Conservation (phyloP, 257 asterid genomes). For the Capsicum pubescens region DNA sequence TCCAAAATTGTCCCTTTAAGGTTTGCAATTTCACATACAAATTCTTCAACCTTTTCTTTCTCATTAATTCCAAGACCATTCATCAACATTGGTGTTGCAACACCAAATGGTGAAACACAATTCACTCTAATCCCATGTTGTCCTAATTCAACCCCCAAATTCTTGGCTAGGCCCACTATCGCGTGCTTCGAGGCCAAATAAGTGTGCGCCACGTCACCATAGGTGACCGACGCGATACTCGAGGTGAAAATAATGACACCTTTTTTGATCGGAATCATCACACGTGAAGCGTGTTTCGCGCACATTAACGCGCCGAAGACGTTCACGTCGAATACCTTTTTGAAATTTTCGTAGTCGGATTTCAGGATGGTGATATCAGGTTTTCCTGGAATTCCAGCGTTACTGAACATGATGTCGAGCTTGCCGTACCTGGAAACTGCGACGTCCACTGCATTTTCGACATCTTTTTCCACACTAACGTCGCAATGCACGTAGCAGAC, state of each 20-base stretch:
- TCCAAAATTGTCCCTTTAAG: slow-evolving; percentile 34
- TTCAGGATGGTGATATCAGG: not conserved
- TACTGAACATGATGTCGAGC: slow-evolving; percentile 44
- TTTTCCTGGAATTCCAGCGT: slow-evolving; percentile 36
- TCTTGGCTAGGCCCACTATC: slow-evolving; percentile 34
- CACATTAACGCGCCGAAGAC: slow-evolving; percentile 39
- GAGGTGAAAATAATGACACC: slow-evolving; percentile 36
- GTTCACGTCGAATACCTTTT: slow-evolving; percentile 35
- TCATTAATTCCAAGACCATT: not conserved
- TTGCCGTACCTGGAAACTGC: slow-evolving; percentile 32
- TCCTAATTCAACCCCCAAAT: slow-evolving; percentile 39
- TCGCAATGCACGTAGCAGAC: slow-evolving; percentile 27
- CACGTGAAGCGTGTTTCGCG: slow-evolving; percentile 40
- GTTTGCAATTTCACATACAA: slow-evolving; percentile 30
- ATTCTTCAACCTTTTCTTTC: slow-evolving; percentile 26
- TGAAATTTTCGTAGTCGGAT: slow-evolving; percentile 22
- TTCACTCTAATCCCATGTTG: slow-evolving; percentile 37
- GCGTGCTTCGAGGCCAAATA: slow-evolving; percentile 37
- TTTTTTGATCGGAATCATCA: slow-evolving; percentile 36
- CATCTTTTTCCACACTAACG: slow-evolving; percentile 32
- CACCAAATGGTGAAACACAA: slow-evolving; percentile 35
- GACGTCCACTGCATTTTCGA: slow-evolving; percentile 26
- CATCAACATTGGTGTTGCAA: slow-evolving; percentile 35
- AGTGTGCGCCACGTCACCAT: not conserved
- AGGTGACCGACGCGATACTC: slow-evolving; percentile 1